Conservation (phyloP, 805 yeast species). For the Kazachstania viticola region DNA sequence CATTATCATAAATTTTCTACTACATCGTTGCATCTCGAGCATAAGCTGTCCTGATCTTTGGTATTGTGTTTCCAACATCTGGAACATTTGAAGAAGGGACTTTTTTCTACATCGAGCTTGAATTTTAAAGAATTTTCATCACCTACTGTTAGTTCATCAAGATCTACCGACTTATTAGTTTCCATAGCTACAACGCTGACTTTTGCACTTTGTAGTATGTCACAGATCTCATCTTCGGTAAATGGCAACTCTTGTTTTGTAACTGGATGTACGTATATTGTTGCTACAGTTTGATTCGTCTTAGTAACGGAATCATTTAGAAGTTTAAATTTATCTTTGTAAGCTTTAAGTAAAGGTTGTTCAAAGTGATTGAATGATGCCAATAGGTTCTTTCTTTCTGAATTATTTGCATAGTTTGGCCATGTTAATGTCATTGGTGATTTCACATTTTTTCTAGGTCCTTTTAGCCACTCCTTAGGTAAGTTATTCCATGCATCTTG, state of each 20-base stretch:
- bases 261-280: constrained; percentile 8
- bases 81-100: constrained; percentile 56
- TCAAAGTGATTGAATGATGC: constrained; percentile 12
- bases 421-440: constrained; percentile 8
- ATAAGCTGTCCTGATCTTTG: constrained; percentile 38
- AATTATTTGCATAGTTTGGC: constrained; percentile 1
- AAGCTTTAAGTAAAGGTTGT: constrained; percentile 10
- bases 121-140: constrained; percentile 22
- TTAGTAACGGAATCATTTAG: constrained; percentile 16
- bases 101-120: constrained; percentile 30
- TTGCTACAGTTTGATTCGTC: constrained; percentile 23
- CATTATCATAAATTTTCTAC: too few relatives aligned
- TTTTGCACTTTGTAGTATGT: constrained; percentile 53
- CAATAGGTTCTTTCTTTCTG: background rate
- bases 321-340: constrained; percentile 10
- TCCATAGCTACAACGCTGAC: constrained; percentile 29
- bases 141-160: too few relatives aligned
- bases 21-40: constrained; percentile 51
- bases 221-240: constrained; percentile 36
- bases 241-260: constrained; percentile 7
- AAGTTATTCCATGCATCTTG: constrained; percentile 79
- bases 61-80: constrained; percentile 86
- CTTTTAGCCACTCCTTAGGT: constrained; percentile 24
- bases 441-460: constrained; percentile 7
- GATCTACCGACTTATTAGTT: background rate